Evolutionary conservation across 768 basidiomycete genomes (phyloP).

Genomic region (Hygrophorus russula): DNA sequence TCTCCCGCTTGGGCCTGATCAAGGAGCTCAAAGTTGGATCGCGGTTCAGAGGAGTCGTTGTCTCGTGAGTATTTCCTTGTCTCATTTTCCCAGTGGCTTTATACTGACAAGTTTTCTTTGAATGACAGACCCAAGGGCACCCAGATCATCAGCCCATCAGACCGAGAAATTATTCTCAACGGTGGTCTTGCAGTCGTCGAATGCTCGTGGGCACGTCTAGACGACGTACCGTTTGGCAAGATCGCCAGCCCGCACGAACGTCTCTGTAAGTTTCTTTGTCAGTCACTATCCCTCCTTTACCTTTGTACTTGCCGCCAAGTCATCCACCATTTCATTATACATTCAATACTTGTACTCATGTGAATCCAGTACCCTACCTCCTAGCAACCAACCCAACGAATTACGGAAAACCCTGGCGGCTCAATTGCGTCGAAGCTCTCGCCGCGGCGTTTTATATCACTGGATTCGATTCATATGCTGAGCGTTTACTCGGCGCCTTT

Average conservation of each 20-base stretch:
- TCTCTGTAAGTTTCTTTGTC: slow-evolving; percentile 47
- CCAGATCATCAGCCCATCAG: slow-evolving; percentile 68
- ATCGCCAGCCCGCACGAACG: slow-evolving; percentile 91
- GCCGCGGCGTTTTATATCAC: slow-evolving; percentile 94
- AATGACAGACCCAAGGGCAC: slow-evolving; percentile 68
- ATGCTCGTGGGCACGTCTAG: slow-evolving; percentile 94
- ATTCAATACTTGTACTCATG: neutral
- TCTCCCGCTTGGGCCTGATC: slow-evolving; percentile 77
- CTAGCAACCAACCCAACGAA: slow-evolving; percentile 95
- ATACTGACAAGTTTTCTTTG: slow-evolving; percentile 2
- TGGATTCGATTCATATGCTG: slow-evolving; percentile 74
- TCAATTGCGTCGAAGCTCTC: slow-evolving; percentile 91
- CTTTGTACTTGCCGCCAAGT: neutral
- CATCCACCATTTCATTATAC: neutral
- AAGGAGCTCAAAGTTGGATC: slow-evolving; percentile 74
- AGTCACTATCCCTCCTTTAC: neutral
- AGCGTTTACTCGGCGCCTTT: slow-evolving; percentile 67
- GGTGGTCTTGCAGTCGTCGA: slow-evolving; percentile 93
- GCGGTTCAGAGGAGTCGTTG: slow-evolving; percentile 83
- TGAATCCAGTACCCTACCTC: slow-evolving; percentile 75
- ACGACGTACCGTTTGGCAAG: slow-evolving; percentile 91
- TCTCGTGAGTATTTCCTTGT: slow-evolving; percentile 57
- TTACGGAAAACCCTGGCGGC: slow-evolving; percentile 93
- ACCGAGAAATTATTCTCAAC: slow-evolving; percentile 64
- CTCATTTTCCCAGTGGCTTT: slow-evolving; percentile 1